Evolutionary conservation across 2,329 filamentous ascomycete species (phyloP).

Genomic region (Teratosphaeria epicoccoides): DNA sequence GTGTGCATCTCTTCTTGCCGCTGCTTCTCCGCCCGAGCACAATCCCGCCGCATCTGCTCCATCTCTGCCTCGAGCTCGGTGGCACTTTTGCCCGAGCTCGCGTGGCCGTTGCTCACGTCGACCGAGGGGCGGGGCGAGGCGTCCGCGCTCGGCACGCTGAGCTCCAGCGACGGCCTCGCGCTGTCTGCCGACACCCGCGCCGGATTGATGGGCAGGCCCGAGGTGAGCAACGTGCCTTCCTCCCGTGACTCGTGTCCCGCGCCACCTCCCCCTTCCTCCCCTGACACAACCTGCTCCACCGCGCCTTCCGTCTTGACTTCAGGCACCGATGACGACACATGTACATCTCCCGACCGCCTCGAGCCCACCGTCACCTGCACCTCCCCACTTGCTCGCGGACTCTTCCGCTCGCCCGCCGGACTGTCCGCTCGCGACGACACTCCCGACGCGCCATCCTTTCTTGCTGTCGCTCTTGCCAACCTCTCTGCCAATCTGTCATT

Average conservation of each 20-base stretch:
- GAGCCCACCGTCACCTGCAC: no score
- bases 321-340: constrained; percentile 10
- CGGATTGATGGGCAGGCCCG: constrained; percentile 27
- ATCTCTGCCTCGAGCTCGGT: constrained; percentile 36
- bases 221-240: constrained; percentile 16
- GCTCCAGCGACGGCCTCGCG: constrained; percentile 15
- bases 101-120: constrained; percentile 12
- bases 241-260: background rate
- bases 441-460: constrained; percentile 46
- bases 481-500: constrained; percentile 52
- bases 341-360: constrained; percentile 25
- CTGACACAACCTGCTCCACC: background rate
- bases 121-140: background rate
- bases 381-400: constrained; percentile 36
- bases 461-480: constrained; percentile 75
- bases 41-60: constrained; percentile 38
- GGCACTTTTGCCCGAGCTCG: constrained; percentile 21
- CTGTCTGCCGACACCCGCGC: constrained; percentile 22
- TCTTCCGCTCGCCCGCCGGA: constrained; percentile 37
- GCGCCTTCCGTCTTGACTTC: background rate
- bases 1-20: constrained; percentile 73
- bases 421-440: constrained; percentile 44
- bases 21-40: constrained; percentile 43
- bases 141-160: constrained; percentile 7
- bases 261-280: background rate